Base-by-base conservation (phyloP, 331 rosid species). In the Malus hybrid region DNA sequence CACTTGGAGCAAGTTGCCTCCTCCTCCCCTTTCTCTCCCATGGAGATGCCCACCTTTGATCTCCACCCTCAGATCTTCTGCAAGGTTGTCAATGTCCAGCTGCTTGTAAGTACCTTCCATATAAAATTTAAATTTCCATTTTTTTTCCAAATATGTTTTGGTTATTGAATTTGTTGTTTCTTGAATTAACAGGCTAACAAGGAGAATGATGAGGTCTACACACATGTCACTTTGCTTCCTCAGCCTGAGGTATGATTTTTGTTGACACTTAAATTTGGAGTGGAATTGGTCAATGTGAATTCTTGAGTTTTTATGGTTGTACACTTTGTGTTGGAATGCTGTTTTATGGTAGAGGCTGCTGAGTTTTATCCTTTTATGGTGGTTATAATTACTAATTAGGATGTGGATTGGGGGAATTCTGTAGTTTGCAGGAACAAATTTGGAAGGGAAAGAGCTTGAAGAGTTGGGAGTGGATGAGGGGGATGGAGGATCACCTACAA, bases 161-260 rank as follows among this genome's bases (percentile, higher is more conserved):
- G 12, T 11, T 57, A 24, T 79, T 32, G 70, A 75, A 31, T 63
- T 73, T 75, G 20, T 69, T 22, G 11, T 60, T 71, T 67, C 29
- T 57, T 67, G 69, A 56, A 82, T 81, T 74, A 73, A 76, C 88
- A 93, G 98, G 97, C 97, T 48, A 93, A 93, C 76, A 91, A 91
- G 90, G 98, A 90, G 87, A 91, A 91, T 85, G 98, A 93, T 84
- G 98, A 91, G 89, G 96, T 93, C 84, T 93, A 91, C 64, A 91
- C 97, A 28, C 91, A 90, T 66, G 93, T 93, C 42, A 86, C 91
- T 82, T 78, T 93, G 83, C 93, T 86, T 80, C 98, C 97, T 15
- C 96, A 68, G 71, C 82, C 91, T 54, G 97, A 91, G 97, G 98
- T 93, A 76, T 71, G 84, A 78, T 64, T 77, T 36, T 52, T 15